These are phyloP conservation scores for Porphyridium purpureum DNA, from an alignment of 23 red algal species.

Conservation along the genomic window DNA sequence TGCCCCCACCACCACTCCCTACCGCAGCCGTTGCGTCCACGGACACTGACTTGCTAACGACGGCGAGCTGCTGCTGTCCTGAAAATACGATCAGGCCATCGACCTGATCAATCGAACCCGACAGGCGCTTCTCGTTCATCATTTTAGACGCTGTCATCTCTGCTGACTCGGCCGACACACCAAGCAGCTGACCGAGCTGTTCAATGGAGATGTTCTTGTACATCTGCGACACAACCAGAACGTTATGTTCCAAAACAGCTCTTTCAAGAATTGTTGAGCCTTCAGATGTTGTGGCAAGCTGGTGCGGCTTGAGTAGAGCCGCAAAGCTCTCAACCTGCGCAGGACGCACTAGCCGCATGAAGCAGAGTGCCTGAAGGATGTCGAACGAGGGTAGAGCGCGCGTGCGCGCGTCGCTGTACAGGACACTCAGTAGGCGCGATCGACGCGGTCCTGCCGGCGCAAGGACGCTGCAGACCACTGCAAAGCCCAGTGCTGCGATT, in stretches of 20 bases:
- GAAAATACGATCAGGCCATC: constrained; percentile 56
- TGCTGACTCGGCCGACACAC: constrained; percentile 23
- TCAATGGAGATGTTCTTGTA: constrained; percentile 60
- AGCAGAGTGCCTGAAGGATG: constrained; percentile 48
- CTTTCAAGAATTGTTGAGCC: constrained; percentile 52
- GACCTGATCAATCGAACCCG: constrained; percentile 59
- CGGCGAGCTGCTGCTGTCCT: too few species aligned
- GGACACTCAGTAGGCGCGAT: constrained; percentile 39
- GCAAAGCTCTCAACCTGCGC: constrained; percentile 42
- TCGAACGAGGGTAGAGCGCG: constrained; percentile 21
- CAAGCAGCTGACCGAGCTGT: constrained; percentile 44
- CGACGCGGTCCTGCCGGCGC: constrained; percentile 69
- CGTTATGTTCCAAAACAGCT: constrained; percentile 72
- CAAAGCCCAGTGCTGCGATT: constrained; percentile 22
- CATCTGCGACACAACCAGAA: constrained; percentile 33
- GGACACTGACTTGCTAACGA: too few species aligned
- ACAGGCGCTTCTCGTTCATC: constrained; percentile 65
- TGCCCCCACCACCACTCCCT: too few species aligned
- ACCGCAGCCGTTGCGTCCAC: too few species aligned
- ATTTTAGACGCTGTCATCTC: constrained; percentile 42
- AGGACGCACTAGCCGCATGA: constrained; percentile 30
- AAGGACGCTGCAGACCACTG: constrained; percentile 57
- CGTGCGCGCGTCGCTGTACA: constrained; percentile 65
- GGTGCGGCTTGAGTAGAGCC: constrained; percentile 27
- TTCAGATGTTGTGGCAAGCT: constrained; percentile 20